phyloP scores from a whole-genome alignment of 441 rosid genomes.

The Brassica hybrid region DNA sequence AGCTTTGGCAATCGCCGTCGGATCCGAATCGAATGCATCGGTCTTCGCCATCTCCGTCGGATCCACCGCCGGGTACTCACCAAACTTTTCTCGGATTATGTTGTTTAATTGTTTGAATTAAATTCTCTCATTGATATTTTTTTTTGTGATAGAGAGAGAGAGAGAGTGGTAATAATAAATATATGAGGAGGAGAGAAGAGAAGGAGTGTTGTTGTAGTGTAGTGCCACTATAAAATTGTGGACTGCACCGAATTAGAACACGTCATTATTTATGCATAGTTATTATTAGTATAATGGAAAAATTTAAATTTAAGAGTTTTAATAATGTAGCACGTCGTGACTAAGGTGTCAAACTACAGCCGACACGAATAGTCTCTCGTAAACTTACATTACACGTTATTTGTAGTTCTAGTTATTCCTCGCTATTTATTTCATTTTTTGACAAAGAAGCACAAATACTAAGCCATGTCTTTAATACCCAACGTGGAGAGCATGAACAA shows the following conservation, averaged over 20 bases:
- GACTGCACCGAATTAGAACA: constrained; percentile 36
- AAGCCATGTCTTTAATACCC: not conserved
- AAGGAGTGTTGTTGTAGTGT: constrained; percentile 31
- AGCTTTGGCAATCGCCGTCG: constrained; percentile 59
- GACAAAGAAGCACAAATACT: too few species aligned
- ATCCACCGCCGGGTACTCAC: constrained; percentile 20
- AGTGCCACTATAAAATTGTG: constrained; percentile 38
- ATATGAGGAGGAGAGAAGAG: constrained; percentile 28
- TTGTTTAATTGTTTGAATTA: constrained; percentile 37
- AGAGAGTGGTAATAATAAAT: constrained; percentile 13
- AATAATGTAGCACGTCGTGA: constrained; percentile 41
- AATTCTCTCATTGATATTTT: constrained; percentile 26
- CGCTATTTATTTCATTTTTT: not conserved
- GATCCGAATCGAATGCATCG: constrained; percentile 68
- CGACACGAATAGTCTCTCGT: constrained; percentile 35
- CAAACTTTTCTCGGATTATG: constrained; percentile 19
- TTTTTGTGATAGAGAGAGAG: not conserved
- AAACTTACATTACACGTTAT: constrained; percentile 12
- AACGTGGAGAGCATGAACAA: constrained; percentile 1
- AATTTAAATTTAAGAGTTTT: too few species aligned
- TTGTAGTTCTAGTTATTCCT: not conserved
- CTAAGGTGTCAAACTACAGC: constrained; percentile 25
- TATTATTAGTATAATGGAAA: too few species aligned
- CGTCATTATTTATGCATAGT: constrained; percentile 28
- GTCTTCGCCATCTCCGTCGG: constrained; percentile 74